Evolutionary conservation across 805 yeast genomes (phyloP).

Genomic region (Starmerella powellii): DNA sequence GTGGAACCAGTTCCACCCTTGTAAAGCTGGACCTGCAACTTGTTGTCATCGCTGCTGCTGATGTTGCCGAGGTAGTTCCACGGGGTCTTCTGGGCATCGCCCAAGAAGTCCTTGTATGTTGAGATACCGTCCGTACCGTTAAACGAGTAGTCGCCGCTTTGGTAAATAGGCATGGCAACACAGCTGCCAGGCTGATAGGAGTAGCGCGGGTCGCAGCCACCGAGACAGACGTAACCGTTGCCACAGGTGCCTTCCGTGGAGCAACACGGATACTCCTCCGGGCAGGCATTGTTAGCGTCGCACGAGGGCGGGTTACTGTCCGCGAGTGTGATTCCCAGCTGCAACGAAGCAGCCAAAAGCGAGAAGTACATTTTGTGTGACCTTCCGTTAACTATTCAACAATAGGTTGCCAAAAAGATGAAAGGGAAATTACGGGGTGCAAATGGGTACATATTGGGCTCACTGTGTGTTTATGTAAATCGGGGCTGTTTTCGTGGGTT

Average conservation of each 20-base stretch:
- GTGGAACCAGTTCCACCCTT: conserved; percentile 64
- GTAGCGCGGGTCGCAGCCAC: conserved; percentile 72
- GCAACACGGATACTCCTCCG: conserved; percentile 75
- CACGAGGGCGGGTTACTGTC: conserved; percentile 19
- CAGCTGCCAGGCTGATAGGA: conserved; percentile 60
- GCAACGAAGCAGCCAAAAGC: conserved; percentile 3
- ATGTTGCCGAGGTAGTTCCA: conserved; percentile 54
- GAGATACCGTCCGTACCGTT: conserved; percentile 28
- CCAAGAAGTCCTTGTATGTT: conserved; percentile 41
- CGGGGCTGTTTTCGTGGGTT: too few species aligned
- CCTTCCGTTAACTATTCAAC: too few species aligned
- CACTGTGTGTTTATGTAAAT: too few species aligned
- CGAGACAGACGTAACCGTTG: conserved; percentile 63
- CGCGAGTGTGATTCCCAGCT: conserved; percentile 8
- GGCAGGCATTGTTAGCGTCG: conserved; percentile 40
- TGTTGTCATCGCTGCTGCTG: conserved; percentile 41
- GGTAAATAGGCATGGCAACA: conserved; percentile 65
- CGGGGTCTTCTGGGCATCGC: conserved; percentile 53
- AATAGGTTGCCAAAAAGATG: too few species aligned
- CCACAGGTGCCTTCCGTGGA: conserved; percentile 72
- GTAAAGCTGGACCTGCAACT: conserved; percentile 63
- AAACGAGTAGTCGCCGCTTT: conserved; percentile 24
- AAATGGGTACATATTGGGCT: not conserved
- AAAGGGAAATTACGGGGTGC: too few species aligned
- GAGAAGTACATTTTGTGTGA: conserved; percentile 4